Base-by-base conservation (phyloP, 2,329 filamentous ascomycete species). In the Penicillium crustosum region DNA sequence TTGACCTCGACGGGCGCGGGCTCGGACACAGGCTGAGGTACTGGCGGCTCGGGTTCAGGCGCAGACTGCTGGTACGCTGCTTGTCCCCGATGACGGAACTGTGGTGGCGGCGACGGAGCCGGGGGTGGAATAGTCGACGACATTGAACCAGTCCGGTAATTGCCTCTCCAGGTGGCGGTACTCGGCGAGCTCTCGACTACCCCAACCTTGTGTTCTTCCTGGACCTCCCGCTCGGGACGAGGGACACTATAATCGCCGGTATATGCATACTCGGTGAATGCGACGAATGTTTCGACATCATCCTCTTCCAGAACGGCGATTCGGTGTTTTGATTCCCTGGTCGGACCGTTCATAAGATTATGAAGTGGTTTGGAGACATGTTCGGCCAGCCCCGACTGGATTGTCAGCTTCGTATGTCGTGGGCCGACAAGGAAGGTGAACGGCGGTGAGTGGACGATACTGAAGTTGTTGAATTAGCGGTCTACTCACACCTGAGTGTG, bases 221-320 rank as follows among this genome's bases (percentile, higher is more conserved):
- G 57, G 12, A 17, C 13, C 31, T 36, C 45, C 12, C 41, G 60
- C 31, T 62, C 61, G 10, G 55, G 60, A 15, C 29, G 57, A 4
- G 72, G 78, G 29, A 76, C 73, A 12, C 64, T 72, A 59, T 81
- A 82, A 52, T 80, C 72, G 10, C 79, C 78, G 0, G 77, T 81
- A 57, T 82, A 82, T 13, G 78, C 78, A 70, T 77, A 82, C 60
- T 82, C 75, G 59, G 74, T 77, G 62, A 82, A 81, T 2, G 75
- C 75, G 29, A 77, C 69, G 58, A 82, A 82, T 2, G 79, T 81
- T 44, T 77, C 75, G 13, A 79, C 78, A 58, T 81, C 78, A 48
- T 79, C 73, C 5, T 81, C 77, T 50, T 79, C 77, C 57, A 79
- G 62, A 19, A 77, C 70, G 13, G 75, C 77, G 33, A 76, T 73